Percentiles rank a stretch among this genome's conserved stretches.
Conservation (phyloP, 371 early-diverging fungal genomes). For the Mucor velutinosus region DNA sequence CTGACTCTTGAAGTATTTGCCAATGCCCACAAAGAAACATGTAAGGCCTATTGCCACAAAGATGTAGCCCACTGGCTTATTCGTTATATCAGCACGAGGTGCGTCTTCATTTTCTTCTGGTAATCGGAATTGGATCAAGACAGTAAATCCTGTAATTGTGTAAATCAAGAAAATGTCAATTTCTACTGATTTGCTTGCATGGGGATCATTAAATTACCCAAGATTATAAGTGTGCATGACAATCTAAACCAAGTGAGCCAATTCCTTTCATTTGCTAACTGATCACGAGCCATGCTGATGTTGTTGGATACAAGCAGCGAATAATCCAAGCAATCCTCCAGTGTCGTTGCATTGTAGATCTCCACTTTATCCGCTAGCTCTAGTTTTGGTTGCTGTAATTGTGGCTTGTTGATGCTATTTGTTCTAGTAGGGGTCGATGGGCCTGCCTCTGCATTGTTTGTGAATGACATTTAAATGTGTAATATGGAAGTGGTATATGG, state of each 20-base stretch:
- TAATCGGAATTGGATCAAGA: constrained; percentile 40
- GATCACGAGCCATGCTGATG: constrained; percentile 37
- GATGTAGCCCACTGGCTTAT: constrained; percentile 32
- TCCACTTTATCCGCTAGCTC: constrained; percentile 17
- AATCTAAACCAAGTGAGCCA: constrained; percentile 45
- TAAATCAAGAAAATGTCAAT: not conserved
- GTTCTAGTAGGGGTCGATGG: not conserved
- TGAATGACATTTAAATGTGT: not conserved
- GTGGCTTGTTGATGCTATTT: constrained; percentile 1
- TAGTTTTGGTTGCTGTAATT: not conserved
- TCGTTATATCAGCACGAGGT: constrained; percentile 8
- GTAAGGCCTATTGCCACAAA: constrained; percentile 41
- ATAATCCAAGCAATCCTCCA: constrained; percentile 22
- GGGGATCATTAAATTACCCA: constrained; percentile 26
- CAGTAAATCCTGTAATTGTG: constrained; percentile 33
- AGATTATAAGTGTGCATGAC: constrained; percentile 39
- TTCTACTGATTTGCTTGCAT: not conserved
- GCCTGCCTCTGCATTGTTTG: constrained; percentile 9
- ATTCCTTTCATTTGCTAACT: constrained; percentile 50
- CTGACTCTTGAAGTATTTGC: constrained; percentile 47
- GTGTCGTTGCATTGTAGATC: not conserved
- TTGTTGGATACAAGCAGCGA: constrained; percentile 30
- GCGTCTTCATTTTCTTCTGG: constrained; percentile 21
- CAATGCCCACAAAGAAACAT: constrained; percentile 32
- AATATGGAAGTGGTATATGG: not conserved